Conservation (phyloP, 371 early-diverging fungal species). For the Rhizomucor pusillus region DNA sequence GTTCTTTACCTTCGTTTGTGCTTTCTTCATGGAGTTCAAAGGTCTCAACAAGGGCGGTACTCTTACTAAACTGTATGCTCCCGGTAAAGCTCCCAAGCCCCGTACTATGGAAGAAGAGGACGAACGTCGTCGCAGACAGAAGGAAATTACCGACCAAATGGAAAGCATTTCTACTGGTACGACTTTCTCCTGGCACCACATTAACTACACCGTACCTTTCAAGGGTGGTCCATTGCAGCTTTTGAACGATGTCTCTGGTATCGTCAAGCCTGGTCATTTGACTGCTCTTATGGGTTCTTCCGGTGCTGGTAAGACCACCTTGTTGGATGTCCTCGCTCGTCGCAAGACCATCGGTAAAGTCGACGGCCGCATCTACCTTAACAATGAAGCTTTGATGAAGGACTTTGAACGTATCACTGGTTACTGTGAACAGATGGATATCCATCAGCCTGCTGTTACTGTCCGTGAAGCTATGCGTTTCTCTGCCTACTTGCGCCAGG, state of each 20-base stretch:
- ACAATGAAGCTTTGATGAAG: slow-evolving; percentile 32
- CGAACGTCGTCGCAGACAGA: slow-evolving; percentile 16
- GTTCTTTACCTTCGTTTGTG: slow-evolving; percentile 39
- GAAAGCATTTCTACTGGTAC: slow-evolving; percentile 31
- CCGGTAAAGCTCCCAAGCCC: slow-evolving; percentile 27
- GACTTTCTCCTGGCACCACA: slow-evolving; percentile 45
- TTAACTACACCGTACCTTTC: slow-evolving; percentile 48
- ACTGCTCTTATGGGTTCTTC: slow-evolving; percentile 80
- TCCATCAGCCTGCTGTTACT: slow-evolving; percentile 56
- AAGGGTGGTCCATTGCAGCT: slow-evolving; percentile 46
- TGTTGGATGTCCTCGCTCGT: slow-evolving; percentile 73
- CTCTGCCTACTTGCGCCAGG: slow-evolving; percentile 65
- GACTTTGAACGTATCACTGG: slow-evolving; percentile 69
- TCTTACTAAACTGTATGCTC: slow-evolving; percentile 50
- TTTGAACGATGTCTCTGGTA: slow-evolving; percentile 43
- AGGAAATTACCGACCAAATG: slow-evolving; percentile 13
- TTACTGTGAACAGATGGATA: slow-evolving; percentile 78
- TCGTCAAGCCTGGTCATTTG: slow-evolving; percentile 65
- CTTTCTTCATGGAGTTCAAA: slow-evolving; percentile 45
- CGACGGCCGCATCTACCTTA: slow-evolving; percentile 63
- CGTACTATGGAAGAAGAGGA: slow-evolving; percentile 21
- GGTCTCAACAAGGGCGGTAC: slow-evolving; percentile 44
- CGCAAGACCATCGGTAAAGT: slow-evolving; percentile 74
- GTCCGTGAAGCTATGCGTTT: slow-evolving; percentile 66
- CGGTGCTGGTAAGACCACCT: slow-evolving; percentile 84